phyloP scores from a whole-genome alignment of 768 basidiomycete species.

The Amanita brunnescens region DNA sequence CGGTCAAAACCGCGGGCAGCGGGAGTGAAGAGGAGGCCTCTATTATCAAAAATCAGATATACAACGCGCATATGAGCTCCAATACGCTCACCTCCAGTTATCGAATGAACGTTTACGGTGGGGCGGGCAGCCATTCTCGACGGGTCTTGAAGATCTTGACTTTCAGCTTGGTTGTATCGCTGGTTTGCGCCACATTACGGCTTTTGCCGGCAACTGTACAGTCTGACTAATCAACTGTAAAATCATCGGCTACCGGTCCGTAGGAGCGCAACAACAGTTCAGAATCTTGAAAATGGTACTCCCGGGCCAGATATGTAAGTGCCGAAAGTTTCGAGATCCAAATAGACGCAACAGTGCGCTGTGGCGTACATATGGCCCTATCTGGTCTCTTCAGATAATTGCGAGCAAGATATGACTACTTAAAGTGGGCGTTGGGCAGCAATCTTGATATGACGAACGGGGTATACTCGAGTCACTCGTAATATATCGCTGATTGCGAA shows the following conservation, averaged over 20 bases:
- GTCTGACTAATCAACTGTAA: neutral
- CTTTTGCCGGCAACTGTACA: slow-evolving; percentile 7
- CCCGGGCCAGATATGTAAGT: no score
- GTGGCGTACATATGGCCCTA: no score
- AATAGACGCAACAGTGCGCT: no score
- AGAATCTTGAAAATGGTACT: no score
- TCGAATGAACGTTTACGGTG: slow-evolving; percentile 76
- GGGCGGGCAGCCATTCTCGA: slow-evolving; percentile 85
- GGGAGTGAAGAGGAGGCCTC: slow-evolving; percentile 85
- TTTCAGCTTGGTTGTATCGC: neutral
- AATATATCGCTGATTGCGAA: no score
- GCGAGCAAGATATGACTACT: no score
- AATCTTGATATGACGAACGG: neutral
- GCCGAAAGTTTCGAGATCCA: no score
- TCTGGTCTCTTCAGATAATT: no score
- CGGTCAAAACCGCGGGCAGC: slow-evolving; percentile 93
- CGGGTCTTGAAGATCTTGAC: slow-evolving; percentile 28
- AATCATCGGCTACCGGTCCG: neutral
- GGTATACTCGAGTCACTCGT: neutral
- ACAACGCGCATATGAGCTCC: neutral
- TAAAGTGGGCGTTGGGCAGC: no score
- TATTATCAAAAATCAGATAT: slow-evolving; percentile 22
- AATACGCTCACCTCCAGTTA: slow-evolving; percentile 56
- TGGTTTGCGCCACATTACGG: neutral
- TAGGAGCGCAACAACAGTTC: no score